These are phyloP conservation scores for Boletus pseudo-olivaceus DNA, from an alignment of 768 basidiomycete species.

Conservation along the genomic window DNA sequence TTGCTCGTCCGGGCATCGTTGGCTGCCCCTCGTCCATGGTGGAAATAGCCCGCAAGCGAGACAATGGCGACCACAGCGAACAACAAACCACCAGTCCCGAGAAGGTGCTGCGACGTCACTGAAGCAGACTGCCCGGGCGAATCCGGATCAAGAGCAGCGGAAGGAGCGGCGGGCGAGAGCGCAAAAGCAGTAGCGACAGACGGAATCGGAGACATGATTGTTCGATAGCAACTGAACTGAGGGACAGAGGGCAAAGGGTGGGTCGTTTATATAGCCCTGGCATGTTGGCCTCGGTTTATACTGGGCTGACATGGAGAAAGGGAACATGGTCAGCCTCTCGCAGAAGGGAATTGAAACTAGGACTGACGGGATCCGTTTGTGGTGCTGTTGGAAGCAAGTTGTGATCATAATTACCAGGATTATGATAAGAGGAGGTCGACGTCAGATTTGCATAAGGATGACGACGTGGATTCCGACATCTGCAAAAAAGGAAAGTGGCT, in stretches of 20 bases:
- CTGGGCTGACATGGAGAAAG: not conserved
- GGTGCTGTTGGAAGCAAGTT: not conserved
- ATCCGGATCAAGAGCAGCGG: not conserved
- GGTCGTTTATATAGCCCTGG: not conserved
- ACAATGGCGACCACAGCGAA: slow-evolving; percentile 13
- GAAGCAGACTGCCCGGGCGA: not conserved
- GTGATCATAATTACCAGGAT: not conserved
- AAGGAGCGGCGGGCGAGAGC: too few relatives aligned
- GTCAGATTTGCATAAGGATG: not conserved
- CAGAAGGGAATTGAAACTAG: not conserved
- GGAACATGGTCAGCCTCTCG: slow-evolving; percentile 10
- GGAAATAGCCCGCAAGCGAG: slow-evolving; percentile 15
- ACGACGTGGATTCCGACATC: too few relatives aligned
- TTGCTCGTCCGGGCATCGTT: not conserved
- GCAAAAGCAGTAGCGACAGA: slow-evolving; percentile 8
- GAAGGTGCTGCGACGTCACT: not conserved
- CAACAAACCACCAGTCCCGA: slow-evolving; percentile 14
- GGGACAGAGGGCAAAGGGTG: not conserved
- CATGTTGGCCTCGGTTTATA: slow-evolving; percentile 6
- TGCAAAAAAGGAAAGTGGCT: too few relatives aligned
- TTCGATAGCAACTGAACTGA: slow-evolving; percentile 1
- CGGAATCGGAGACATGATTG: slow-evolving; percentile 17
- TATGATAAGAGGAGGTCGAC: too few relatives aligned
- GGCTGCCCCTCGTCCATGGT: slow-evolving; percentile 1
- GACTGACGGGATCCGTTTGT: not conserved